phyloP scores from a whole-genome alignment of 2,329 filamentous ascomycete species.

The Colletotrichum sidae region DNA sequence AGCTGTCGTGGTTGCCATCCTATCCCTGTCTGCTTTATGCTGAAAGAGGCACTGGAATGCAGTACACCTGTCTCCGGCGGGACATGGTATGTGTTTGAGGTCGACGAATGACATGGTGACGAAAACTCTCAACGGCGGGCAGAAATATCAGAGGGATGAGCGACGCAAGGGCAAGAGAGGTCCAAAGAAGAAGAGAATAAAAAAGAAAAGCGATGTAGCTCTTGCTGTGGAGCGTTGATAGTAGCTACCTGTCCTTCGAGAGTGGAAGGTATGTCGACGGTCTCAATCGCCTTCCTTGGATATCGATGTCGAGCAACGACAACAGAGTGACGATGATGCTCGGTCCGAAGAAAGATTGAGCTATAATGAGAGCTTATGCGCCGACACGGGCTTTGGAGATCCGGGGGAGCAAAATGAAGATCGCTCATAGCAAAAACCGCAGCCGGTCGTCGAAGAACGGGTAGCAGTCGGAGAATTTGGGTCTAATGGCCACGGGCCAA shows the following conservation, averaged over 20 bases:
- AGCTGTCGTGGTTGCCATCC: conserved; percentile 31
- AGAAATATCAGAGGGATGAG: conserved; percentile 1
- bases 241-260: too few relatives aligned
- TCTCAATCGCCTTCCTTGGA: too few relatives aligned
- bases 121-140: conserved; percentile 16
- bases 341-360: conserved; percentile 13
- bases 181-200: too few relatives aligned
- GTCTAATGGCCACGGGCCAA: conserved; percentile 9
- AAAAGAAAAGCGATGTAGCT: conserved; percentile 36
- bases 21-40: conserved; percentile 51
- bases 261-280: too few relatives aligned
- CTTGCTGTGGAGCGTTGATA: conserved; percentile 39
- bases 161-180: conserved; percentile 3
- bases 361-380: conserved; percentile 16
- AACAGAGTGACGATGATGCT: background rate
- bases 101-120: conserved; percentile 38
- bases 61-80: conserved; percentile 59
- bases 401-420: conserved; percentile 31
- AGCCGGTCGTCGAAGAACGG: conserved; percentile 12
- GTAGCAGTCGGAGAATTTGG: conserved; percentile 35
- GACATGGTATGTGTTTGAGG: conserved; percentile 63
- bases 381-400: conserved; percentile 28
- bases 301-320: background rate
- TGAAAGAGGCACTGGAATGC: conserved; percentile 64
- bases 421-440: conserved; percentile 32